A percentile compares a stretch with the other conserved stretches of the same genome.
Evolutionary conservation across 192 early-diverging fungal species (phyloP).

Genomic region (Podila epicladia): DNA sequence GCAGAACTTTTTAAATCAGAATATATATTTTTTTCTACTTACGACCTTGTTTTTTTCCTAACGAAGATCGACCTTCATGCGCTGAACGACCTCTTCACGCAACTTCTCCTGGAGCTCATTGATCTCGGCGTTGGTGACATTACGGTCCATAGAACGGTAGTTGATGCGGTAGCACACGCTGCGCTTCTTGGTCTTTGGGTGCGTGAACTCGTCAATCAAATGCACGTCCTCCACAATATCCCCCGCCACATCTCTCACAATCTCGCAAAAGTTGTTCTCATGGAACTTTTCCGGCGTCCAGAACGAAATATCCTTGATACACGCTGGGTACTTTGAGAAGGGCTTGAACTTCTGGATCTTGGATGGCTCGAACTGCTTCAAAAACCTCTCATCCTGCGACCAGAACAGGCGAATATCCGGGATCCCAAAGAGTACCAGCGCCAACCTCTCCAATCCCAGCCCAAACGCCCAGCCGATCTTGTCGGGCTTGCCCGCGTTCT

Average conservation of each 20-base stretch:
- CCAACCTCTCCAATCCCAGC: constrained; percentile 94
- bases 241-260: constrained; percentile 91
- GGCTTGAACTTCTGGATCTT: constrained; percentile 81
- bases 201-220: constrained; percentile 89
- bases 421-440: constrained; percentile 95
- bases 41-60: constrained; percentile 36
- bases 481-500: constrained; percentile 70
- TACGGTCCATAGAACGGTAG: constrained; percentile 97
- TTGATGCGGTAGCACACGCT: constrained; percentile 94
- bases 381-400: constrained; percentile 88
- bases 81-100: constrained; percentile 66
- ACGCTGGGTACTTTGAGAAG: constrained; percentile 91
- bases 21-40: no score
- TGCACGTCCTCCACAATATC: constrained; percentile 92
- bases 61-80: constrained; percentile 82
- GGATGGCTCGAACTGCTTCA: constrained; percentile 78
- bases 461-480: constrained; percentile 98
- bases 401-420: constrained; percentile 98
- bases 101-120: constrained; percentile 90
- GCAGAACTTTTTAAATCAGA: no score
- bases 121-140: constrained; percentile 93
- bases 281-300: constrained; percentile 80
- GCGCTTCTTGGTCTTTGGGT: constrained; percentile 84
- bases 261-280: constrained; percentile 94
- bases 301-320: constrained; percentile 96